Evolutionary conservation across 352 stramenopile genomes (phyloP), one percentile per base, ranked within the genome.

Genomic region (Aphanomyces invadans): DNA sequence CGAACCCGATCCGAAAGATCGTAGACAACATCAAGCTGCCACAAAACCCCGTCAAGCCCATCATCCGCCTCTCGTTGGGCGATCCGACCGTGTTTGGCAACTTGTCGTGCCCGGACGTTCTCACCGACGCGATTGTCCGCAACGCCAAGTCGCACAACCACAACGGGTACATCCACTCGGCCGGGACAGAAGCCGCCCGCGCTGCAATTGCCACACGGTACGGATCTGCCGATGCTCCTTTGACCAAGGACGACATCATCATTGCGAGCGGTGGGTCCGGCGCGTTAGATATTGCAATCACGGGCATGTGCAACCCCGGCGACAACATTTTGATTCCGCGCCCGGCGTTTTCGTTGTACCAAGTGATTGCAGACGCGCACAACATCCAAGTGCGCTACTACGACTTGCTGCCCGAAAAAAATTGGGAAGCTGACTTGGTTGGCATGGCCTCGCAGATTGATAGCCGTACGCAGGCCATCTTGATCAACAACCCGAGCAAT

Each of bases 401-500:
- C 78, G 79, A 93, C 67, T 70, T 92, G 12, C 72, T 84, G 52
- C 88, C 91, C 2, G 76, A 95, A 33, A 79, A 85, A 49, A 87
- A 92, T 65, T 99, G 95, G 95, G 87, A 98, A 54, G 88, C 81
- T 28, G 93, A 98, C 69, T 68, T 98, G 28, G 79, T 92, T 53
- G 81, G 96, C 49, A 87, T 99, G 57, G 80, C 97, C 72, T 82
- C 79, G 3, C 73, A 95, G 5, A 75, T 98, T 29, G 78, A 94
- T 59, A 76, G 79, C 25, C 85, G 85, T 53, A 96, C 87, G n/a
- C 89, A 85, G 62, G 78, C 88, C 11, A 98, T 99, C 52, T 62
- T 99, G 9, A 73, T 99, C 23, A 98, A 97, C 74, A 99, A 99
- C 71, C 78, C 96, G 69, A 74, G 90, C 73, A 99, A 98, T 76